Conservation (phyloP, 129 eudicot species). For the Solidago caesia region DNA sequence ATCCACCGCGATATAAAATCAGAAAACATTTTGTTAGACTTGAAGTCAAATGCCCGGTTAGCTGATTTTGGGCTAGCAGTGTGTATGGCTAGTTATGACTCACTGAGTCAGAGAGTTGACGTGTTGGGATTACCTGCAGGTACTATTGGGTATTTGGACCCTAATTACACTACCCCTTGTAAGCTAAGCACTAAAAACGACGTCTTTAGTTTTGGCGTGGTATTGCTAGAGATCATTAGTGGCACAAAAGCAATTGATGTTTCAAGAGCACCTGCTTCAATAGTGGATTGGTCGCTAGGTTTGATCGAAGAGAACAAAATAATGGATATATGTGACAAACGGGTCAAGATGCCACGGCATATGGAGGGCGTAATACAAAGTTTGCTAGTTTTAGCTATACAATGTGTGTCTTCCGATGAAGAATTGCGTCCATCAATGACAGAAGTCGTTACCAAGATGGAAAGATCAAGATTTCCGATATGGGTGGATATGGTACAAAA, state of each 20-base stretch:
- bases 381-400: slow-evolving; percentile 45
- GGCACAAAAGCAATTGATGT: slow-evolving; percentile 63
- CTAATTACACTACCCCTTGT: slow-evolving; percentile 63
- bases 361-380: slow-evolving; percentile 41
- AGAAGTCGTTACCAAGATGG: slow-evolving; percentile 47
- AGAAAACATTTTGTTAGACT: slow-evolving; percentile 65
- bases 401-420: slow-evolving; percentile 44
- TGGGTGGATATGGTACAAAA: slow-evolving; percentile 38
- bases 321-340: slow-evolving; percentile 48
- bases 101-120: slow-evolving; percentile 28
- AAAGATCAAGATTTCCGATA: slow-evolving; percentile 26
- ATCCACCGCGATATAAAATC: slow-evolving; percentile 72
- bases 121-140: slow-evolving; percentile 59
- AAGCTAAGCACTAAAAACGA: slow-evolving; percentile 63
- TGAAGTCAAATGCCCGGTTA: slow-evolving; percentile 46
- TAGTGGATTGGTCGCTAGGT: slow-evolving; percentile 61
- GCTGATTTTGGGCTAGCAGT: slow-evolving; percentile 69
- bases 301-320: slow-evolving; percentile 26
- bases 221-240: slow-evolving; percentile 64
- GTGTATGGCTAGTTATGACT: slow-evolving; percentile 8
- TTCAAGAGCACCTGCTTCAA: slow-evolving; percentile 44
- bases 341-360: slow-evolving; percentile 40
- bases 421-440: slow-evolving; percentile 55
- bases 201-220: slow-evolving; percentile 69
- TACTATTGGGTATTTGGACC: slow-evolving; percentile 79